Conservation (phyloP, 176 grass and related monocot genomes). For the Themeda triandra region DNA sequence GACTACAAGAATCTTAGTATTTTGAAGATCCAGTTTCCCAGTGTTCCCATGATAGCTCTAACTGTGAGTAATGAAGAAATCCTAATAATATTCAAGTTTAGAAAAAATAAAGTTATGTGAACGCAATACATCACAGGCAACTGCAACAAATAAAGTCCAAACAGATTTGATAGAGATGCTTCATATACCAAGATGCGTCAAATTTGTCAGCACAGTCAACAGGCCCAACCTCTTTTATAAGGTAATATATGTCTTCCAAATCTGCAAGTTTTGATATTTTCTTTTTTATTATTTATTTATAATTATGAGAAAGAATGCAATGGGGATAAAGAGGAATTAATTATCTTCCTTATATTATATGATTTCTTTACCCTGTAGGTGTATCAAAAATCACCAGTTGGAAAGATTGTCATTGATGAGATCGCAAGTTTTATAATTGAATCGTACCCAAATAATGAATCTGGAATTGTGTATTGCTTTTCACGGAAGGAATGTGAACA, state of each 20-base stretch:
- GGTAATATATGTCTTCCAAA: constrained; percentile 34
- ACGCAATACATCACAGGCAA: constrained; percentile 51
- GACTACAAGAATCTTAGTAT: constrained; percentile 98
- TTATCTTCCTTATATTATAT: not conserved
- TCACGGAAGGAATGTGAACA: constrained; percentile 92
- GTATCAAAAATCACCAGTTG: constrained; percentile 72
- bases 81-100: constrained; percentile 10
- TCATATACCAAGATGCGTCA: constrained; percentile 80
- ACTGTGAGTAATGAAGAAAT: constrained; percentile 61
- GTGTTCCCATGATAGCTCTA: constrained; percentile 87
- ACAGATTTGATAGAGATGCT: constrained; percentile 95
- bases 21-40: constrained; percentile 95
- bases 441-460: constrained; percentile 84
- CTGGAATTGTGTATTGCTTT: constrained; percentile 96
- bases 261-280: not conserved
- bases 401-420: constrained; percentile 83
- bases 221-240: constrained; percentile 93
- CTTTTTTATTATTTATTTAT: not conserved
- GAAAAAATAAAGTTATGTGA: constrained; percentile 16
- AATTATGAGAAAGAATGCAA: constrained; percentile 19
- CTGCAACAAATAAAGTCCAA: constrained; percentile 91
- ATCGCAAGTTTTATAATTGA: constrained; percentile 73
- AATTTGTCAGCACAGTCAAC: constrained; percentile 90
- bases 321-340: not conserved
- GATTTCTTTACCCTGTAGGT: constrained; percentile 54